Evolutionary conservation across 2,329 filamentous ascomycete genomes (phyloP), one percentile per base, ranked within the genome.

Genomic region (Fusarium devonianum): DNA sequence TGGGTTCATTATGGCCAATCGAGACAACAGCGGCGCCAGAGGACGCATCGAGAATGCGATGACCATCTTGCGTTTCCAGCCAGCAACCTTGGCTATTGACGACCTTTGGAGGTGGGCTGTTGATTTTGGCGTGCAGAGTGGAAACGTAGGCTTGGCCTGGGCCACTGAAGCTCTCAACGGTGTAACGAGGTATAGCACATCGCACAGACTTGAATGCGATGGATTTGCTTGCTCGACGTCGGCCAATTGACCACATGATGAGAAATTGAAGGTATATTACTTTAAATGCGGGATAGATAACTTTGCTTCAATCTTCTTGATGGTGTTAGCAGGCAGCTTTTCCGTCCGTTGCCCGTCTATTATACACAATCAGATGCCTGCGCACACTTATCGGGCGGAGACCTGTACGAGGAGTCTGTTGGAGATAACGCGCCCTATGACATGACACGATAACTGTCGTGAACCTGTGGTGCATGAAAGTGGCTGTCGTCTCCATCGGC

Each of bases 21-120:
- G 50, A 28, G 6, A 61, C 55, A 1, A 61, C 58, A 9, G 58
- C 51, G 5, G 58, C 58, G 11, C 58, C 58, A 0, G 54, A 58
- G 5, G 57, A 59, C 4, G 50, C 55, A 16, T 61, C 58, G 1
- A 61, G 22, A 4, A 61, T 35, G 1, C 7, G 32, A 11, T 56
- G 30, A 0, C 56, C 56, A 16, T 52, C n/a, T 0, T 59, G 26
- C 1, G 56, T 59, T 35, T 56, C 45, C 2, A 58, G 11, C 56
- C 56, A 58, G 4, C 38, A 38, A 1, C 56, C 56, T 3, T 59
- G 41, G 1, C 55, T 39, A 13, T 48, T 59, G 17, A 49, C 18
- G 2, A 58, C 43, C 7, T 44, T 28, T 1, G 56, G 56, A 5
- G 56, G 56, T 3, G 56, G 55, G 9, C 12, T 58, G 28, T 56